Percentiles rank a stretch among this genome's conserved stretches.
These are phyloP conservation scores for Diversispora epigaea DNA, from an alignment of 192 early-diverging fungal species.

Conservation along the genomic window DNA sequence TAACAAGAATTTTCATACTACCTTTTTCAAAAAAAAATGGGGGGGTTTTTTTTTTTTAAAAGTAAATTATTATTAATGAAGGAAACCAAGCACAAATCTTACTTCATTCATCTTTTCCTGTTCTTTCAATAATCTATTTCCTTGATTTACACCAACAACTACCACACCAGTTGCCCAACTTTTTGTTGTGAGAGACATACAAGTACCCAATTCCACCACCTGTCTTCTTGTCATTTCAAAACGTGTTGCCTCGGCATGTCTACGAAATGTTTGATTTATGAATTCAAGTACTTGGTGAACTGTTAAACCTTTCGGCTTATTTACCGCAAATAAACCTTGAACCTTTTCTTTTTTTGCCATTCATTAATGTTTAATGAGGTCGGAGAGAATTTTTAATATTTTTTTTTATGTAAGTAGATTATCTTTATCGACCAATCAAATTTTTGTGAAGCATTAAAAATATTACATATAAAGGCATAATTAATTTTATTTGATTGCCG, in stretches of 20 bases:
- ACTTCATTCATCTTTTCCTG: conserved; percentile 1
- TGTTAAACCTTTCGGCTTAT: background rate
- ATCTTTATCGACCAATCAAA: no score
- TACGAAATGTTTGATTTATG: background rate
- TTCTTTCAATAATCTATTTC: background rate
- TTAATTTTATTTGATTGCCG: no score
- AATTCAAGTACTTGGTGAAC: background rate
- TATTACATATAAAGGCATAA: no score
- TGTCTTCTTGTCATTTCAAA: conserved; percentile 6
- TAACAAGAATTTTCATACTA: no score
- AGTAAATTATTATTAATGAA: background rate
- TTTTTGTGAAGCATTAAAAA: no score
- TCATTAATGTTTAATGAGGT: no score
- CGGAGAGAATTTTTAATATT: no score
- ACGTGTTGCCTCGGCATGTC: background rate
- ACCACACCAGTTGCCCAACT: background rate
- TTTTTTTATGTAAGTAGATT: no score
- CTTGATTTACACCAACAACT: background rate
- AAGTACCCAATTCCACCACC: background rate
- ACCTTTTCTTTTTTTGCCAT: background rate
- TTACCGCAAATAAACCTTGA: conserved; percentile 5
- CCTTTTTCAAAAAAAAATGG: no score
- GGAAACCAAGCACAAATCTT: background rate
- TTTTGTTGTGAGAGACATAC: background rate
- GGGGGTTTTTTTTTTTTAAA: no score